phyloP scores from a whole-genome alignment of 768 basidiomycete genomes.

The Roridomyces roridus region DNA sequence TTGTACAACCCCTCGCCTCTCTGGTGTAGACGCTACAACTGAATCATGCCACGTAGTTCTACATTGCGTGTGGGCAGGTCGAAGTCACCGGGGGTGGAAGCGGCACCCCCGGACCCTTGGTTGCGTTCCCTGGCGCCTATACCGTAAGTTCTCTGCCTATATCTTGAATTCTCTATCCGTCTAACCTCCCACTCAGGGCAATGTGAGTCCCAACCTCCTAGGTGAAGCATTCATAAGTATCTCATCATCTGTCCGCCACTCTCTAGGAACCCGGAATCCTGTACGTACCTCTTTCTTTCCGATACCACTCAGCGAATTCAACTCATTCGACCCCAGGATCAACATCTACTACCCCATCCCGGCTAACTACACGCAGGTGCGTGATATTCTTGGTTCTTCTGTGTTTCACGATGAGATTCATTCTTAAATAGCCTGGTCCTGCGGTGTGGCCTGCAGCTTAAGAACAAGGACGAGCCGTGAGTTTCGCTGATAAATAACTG shows the following conservation, averaged over 20 bases:
- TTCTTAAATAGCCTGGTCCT: neutral
- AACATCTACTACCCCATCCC: constrained; percentile 26
- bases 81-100: constrained; percentile 29
- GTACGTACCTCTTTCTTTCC: neutral
- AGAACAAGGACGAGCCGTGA: no score
- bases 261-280: constrained; percentile 21
- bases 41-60: constrained; percentile 28
- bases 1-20: no score
- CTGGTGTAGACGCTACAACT: no score
- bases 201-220: neutral
- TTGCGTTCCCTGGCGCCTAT: constrained; percentile 41
- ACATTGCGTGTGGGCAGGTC: constrained; percentile 36
- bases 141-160: constrained; percentile 26
- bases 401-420: neutral
- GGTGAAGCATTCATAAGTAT: no score
- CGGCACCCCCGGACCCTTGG: constrained; percentile 39
- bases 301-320: neutral
- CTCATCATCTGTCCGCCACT: neutral
- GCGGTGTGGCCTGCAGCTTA: no score
- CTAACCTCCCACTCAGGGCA: neutral
- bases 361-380: constrained; percentile 18
- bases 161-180: neutral
- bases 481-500: no score
- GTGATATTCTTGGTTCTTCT: neutral
- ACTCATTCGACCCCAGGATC: neutral